Evolutionary conservation across 2,329 filamentous ascomycete genomes (phyloP).

Genomic region (Purpureocillium takamizusanense): DNA sequence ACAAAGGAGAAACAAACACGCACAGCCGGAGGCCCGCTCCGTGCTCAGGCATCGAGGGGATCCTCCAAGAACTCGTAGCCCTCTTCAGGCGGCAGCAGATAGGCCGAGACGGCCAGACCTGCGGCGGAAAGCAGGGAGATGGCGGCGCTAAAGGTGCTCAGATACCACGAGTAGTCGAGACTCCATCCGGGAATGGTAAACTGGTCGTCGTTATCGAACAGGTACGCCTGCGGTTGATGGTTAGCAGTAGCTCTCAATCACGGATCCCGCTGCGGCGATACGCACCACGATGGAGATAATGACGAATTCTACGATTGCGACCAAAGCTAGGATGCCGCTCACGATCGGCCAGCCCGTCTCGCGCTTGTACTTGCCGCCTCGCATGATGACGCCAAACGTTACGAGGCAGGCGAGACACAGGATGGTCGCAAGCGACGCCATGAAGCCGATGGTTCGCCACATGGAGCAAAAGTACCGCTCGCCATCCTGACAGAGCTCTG

Average conservation of each 20-base stretch:
- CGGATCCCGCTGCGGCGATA: constrained; percentile 10
- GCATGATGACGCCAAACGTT: constrained; percentile 66
- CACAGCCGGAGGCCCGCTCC: neutral
- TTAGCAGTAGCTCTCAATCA: no score
- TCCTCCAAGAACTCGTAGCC: constrained; percentile 67
- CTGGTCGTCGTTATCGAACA: constrained; percentile 74
- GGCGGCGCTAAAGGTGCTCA: constrained; percentile 50
- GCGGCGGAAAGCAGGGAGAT: constrained; percentile 44
- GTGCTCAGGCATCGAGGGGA: constrained; percentile 38
- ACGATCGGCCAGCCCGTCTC: constrained; percentile 78
- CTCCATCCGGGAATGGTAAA: constrained; percentile 75
- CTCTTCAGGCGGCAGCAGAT: constrained; percentile 67
- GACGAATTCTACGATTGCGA: constrained; percentile 62
- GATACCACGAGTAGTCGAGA: constrained; percentile 69
- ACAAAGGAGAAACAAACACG: neutral
- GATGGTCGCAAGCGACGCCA: constrained; percentile 79
- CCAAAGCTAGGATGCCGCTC: constrained; percentile 52
- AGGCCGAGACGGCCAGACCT: constrained; percentile 57
- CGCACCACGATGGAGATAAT: constrained; percentile 77
- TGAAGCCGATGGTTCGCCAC: constrained; percentile 82
- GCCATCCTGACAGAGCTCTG: constrained; percentile 23
- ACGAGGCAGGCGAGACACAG: constrained; percentile 74
- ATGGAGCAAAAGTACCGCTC: constrained; percentile 78
- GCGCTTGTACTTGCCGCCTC: constrained; percentile 70
- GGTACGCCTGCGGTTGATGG: constrained; percentile 52